These are phyloP conservation scores for Nitzschia sp. DNA, from an alignment of 108 stramenopile species.

Conservation along the genomic window DNA sequence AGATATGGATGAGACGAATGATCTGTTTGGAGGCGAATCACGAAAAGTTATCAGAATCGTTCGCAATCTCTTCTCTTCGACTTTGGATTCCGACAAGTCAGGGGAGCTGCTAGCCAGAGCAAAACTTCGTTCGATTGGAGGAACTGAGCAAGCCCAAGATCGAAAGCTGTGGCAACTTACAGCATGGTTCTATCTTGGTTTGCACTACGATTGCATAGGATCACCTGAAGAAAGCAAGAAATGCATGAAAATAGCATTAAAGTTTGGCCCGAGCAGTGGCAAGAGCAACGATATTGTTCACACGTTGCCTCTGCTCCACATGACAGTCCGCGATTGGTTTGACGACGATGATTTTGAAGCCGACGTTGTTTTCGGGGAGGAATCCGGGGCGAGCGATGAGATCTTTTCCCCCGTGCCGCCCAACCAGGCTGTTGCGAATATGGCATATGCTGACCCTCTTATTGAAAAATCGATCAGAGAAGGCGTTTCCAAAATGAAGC, in stretches of 20 bases:
- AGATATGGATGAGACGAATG: constrained; percentile 13
- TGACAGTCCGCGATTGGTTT: constrained; percentile 82
- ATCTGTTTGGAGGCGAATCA: constrained; percentile 21
- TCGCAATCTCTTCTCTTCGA: constrained; percentile 64
- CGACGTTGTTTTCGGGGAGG: constrained; percentile 9
- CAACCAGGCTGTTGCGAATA: neutral
- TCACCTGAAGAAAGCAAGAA: constrained; percentile 60
- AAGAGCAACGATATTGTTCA: constrained; percentile 71
- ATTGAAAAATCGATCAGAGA: constrained; percentile 45
- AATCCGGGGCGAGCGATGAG: neutral
- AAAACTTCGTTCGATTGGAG: constrained; percentile 58
- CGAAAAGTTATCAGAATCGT: constrained; percentile 64
- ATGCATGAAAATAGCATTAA: constrained; percentile 83
- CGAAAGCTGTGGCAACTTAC: constrained; percentile 78
- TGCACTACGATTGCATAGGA: constrained; percentile 78
- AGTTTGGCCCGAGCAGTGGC: constrained; percentile 48
- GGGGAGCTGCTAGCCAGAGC: constrained; percentile 56
- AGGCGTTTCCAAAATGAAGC: constrained; percentile 54
- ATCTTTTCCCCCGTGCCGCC: neutral
- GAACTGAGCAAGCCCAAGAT: constrained; percentile 28
- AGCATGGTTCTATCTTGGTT: constrained; percentile 76
- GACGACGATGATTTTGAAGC: constrained; percentile 63
- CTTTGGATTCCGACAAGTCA: constrained; percentile 42
- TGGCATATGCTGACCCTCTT: constrained; percentile 40
- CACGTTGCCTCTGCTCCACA: constrained; percentile 75